These are phyloP conservation scores for Phaffomyces antillensis DNA, from an alignment of 805 yeast genomes.

Conservation along the genomic window DNA sequence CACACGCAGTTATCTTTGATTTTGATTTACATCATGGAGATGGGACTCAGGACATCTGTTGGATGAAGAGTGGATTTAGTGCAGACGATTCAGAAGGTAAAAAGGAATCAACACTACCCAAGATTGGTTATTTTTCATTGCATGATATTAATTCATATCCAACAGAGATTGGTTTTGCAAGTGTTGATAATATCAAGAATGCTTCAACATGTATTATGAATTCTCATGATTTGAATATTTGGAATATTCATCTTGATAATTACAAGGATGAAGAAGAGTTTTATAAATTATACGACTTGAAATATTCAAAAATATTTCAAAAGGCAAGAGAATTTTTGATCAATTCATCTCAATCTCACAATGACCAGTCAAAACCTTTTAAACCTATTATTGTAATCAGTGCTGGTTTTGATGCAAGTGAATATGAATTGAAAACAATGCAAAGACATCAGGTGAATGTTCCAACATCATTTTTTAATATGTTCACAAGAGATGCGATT, in stretches of 20 bases:
- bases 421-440: constrained; percentile 76
- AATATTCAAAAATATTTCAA: constrained; percentile 53
- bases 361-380: constrained; percentile 28
- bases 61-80: constrained; percentile 66
- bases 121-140: constrained; percentile 74
- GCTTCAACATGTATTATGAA: constrained; percentile 67
- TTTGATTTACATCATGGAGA: constrained; percentile 88
- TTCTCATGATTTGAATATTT: constrained; percentile 69
- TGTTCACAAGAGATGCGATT: constrained; percentile 67
- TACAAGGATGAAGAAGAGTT: constrained; percentile 62
- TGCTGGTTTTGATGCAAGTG: constrained; percentile 87
- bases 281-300: constrained; percentile 48
- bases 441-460: constrained; percentile 78
- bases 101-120: constrained; percentile 37
- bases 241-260: constrained; percentile 77
- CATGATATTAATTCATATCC: constrained; percentile 87
- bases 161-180: constrained; percentile 71
- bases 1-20: constrained; percentile 77
- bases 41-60: constrained; percentile 81
- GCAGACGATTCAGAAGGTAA: constrained; percentile 40
- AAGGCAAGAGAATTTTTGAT: constrained; percentile 62
- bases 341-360: constrained; percentile 30
- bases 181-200: constrained; percentile 59
- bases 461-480: constrained; percentile 72
- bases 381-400: constrained; percentile 62